Base-by-base conservation (phyloP, 495 filamentous ascomycete genomes). In the Sabuloglossum arenarium region DNA sequence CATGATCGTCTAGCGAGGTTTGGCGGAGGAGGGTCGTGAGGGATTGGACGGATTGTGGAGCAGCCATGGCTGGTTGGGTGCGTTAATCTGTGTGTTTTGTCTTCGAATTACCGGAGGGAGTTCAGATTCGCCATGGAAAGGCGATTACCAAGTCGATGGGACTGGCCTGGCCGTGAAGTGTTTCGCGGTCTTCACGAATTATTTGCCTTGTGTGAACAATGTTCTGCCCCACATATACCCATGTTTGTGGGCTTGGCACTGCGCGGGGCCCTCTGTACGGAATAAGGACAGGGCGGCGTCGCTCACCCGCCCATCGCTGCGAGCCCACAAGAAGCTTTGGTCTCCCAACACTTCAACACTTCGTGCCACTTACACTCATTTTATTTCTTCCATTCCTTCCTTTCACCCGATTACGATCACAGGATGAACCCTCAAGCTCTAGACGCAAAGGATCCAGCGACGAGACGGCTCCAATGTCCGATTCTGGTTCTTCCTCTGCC, bases 1-100 rank as follows among this genome's bases (percentile, higher is more conserved):
- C 80, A 65, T 86, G 82, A 69, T 90, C 82, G 60, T 83, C 82
- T 63, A 94, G 80, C 45, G 72, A 69, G 21, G 78, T 66, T 51
- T 68, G 72, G 57, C 75, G 68, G 47, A 84, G 71, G 34, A 84
- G 72, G 54, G 73, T 65, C 54, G 69, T 71, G 50, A 84, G 65
- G n/a, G 74, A 73, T 61, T 72, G 71, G 31, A 72, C 61, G 27
- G 68, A 54, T 4, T 21, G 23, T 29, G 28, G 24, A 23, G 47
- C 16, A 30, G 47, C 25, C 47, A 51, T 51, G 23, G 1, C 24
- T 30, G 47, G 23, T 19, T 30, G 16, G 23, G 12, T 29, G 47
- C 16, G n/a, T 3, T 1, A 10, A 43, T 43, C 39, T 11, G 30
- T n/a, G 11, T 32, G 30, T 32, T 32, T 11, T 4, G 11, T 11